A percentile compares a stretch with the other conserved stretches of the same genome.
phyloP scores from a whole-genome alignment of 31 red algal genomes.

The Endocladia muricata region DNA sequence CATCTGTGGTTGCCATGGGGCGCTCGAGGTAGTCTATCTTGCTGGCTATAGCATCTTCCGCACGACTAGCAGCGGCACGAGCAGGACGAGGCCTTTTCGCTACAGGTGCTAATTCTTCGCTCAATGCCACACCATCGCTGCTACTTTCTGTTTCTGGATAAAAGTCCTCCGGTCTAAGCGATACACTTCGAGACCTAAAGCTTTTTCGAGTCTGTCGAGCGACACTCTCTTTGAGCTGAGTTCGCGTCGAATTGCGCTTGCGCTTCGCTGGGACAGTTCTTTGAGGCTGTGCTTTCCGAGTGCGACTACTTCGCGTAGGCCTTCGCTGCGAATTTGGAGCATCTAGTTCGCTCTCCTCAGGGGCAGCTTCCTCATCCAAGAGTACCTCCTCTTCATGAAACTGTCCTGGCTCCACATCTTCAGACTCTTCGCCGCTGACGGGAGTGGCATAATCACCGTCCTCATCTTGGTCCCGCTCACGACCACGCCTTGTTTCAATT shows the following conservation, averaged over 20 bases:
- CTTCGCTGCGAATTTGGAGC: background rate
- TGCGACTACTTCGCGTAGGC: background rate
- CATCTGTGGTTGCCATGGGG: conserved; percentile 46
- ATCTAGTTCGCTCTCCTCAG: conserved; percentile 20
- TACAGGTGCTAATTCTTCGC: conserved; percentile 5
- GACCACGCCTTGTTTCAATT: background rate
- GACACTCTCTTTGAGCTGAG: conserved; percentile 21
- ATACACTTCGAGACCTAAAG: conserved; percentile 30
- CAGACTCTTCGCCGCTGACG: conserved; percentile 32
- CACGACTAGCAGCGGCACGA: conserved; percentile 46
- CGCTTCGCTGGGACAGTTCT: conserved; percentile 20
- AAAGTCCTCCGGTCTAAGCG: conserved; percentile 39
- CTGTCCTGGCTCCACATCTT: conserved; percentile 14
- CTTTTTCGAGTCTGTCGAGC: conserved; percentile 40
- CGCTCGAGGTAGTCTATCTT: conserved; percentile 40
- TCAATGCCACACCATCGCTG: conserved; percentile 28
- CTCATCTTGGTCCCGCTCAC: conserved; percentile 22
- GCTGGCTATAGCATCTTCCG: conserved; percentile 43
- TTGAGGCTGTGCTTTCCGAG: conserved; percentile 34
- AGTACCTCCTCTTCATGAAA: conserved; percentile 5
- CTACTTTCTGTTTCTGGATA: conserved; percentile 39
- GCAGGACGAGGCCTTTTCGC: conserved; percentile 33
- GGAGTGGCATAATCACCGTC: conserved; percentile 21
- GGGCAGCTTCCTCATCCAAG: conserved; percentile 28
- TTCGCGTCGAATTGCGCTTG: conserved; percentile 5